Percentiles rank a stretch among this genome's conserved stretches.
phyloP scores from a whole-genome alignment of 2,329 filamentous ascomycete species.

The Beauveria medogensis region DNA sequence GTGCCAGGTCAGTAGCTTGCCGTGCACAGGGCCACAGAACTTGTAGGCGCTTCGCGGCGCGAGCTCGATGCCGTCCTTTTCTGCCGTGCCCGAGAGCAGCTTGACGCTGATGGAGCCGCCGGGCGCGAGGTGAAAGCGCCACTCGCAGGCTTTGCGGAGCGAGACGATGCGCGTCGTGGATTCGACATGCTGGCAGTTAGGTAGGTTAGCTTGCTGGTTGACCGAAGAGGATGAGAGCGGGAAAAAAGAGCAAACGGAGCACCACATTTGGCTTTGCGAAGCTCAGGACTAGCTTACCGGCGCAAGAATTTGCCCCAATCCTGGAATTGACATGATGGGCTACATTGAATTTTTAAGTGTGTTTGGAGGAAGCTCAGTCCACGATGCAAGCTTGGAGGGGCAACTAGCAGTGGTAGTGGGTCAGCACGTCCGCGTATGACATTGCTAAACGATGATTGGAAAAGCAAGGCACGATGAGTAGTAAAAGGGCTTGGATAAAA shows the following conservation, averaged over 20 bases:
- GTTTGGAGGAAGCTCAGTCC: not conserved
- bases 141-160: constrained; percentile 62
- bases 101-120: constrained; percentile 40
- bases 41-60: constrained; percentile 71
- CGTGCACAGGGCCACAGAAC: constrained; percentile 67
- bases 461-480: not conserved
- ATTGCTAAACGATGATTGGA: not conserved
- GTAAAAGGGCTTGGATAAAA: not conserved
- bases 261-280: not conserved
- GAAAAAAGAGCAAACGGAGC: not conserved
- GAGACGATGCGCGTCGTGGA: constrained; percentile 37
- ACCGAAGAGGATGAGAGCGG: not conserved
- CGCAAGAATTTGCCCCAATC: constrained; percentile 59
- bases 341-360: constrained; percentile 20
- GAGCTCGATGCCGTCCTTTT: constrained; percentile 92
- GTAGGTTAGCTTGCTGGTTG: not conserved
- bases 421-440: not conserved
- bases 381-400: constrained; percentile 2
- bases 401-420: not conserved
- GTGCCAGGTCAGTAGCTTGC: constrained; percentile 86
- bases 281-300: constrained; percentile 33
- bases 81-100: constrained; percentile 73
- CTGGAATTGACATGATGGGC: constrained; percentile 61
- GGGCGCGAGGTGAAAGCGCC: constrained; percentile 65
- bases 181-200: constrained; percentile 22